A percentile compares a stretch with the other conserved stretches of the same genome.
Conservation (phyloP, 495 filamentous ascomycete species). For the Aspergillus panamensis region DNA sequence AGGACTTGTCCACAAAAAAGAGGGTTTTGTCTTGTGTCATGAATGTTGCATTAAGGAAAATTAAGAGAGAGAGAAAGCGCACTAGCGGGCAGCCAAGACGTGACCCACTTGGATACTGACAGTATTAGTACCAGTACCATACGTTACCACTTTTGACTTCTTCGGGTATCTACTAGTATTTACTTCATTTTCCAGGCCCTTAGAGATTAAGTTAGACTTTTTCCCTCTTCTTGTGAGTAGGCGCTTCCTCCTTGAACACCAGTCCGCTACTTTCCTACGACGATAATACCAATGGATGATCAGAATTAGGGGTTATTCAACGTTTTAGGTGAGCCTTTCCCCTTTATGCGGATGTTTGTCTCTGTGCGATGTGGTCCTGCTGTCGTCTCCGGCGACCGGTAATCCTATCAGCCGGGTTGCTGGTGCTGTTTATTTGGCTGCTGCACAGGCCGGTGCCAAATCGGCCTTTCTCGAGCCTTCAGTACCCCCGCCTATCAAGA, state of each 20-base stretch:
- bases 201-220: not conserved
- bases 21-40: too few species aligned
- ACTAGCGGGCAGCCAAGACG: too few species aligned
- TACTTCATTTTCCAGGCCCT: too few species aligned
- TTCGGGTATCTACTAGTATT: too few species aligned
- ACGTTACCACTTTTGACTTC: too few species aligned
- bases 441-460: not conserved
- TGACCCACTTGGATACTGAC: too few species aligned
- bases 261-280: not conserved
- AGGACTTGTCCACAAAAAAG: too few species aligned
- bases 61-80: too few species aligned
- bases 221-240: too few species aligned
- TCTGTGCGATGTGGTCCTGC: not conserved
- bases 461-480: not conserved
- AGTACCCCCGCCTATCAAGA: not conserved
- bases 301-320: not conserved
- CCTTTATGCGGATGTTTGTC: not conserved
- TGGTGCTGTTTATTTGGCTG: not conserved
- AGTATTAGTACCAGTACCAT: too few species aligned
- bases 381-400: not conserved
- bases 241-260: too few species aligned
- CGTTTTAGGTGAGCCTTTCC: not conserved
- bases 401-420: not conserved
- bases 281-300: not conserved
- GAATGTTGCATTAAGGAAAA: too few species aligned